Evolutionary conservation across 169 alveolate genomes (phyloP).

Genomic region (Plasmodium blacklocki): DNA sequence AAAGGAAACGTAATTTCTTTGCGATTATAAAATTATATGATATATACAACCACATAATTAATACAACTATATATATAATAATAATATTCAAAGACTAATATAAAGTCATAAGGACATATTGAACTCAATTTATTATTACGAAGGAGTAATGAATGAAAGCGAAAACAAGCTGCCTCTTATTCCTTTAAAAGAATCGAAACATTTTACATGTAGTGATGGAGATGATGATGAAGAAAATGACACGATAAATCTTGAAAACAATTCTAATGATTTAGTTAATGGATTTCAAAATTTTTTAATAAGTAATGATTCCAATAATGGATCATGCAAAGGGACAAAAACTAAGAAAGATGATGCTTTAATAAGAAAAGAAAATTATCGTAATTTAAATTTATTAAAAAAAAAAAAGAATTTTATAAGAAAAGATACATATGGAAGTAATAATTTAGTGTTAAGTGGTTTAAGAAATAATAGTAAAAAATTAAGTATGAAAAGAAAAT

Average conservation of each 20-base stretch:
- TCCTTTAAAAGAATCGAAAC: slow-evolving; percentile 57
- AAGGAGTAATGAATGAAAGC: slow-evolving; percentile 21
- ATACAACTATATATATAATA: no score
- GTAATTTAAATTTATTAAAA: slow-evolving; percentile 29
- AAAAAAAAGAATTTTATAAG: slow-evolving; percentile 31
- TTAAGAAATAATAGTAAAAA: slow-evolving; percentile 17
- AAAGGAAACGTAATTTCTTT: not conserved
- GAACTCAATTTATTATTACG: no score
- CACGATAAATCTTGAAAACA: slow-evolving; percentile 62
- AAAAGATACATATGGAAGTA: slow-evolving; percentile 50
- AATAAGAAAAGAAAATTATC: slow-evolving; percentile 38
- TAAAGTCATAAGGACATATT: no score
- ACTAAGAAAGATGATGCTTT: slow-evolving; percentile 26
- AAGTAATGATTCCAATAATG: slow-evolving; percentile 20
- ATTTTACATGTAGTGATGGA: slow-evolving; percentile 26
- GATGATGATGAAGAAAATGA: slow-evolving; percentile 44
- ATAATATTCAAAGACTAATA: no score
- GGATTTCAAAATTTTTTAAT: slow-evolving; percentile 53
- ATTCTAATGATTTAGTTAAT: slow-evolving; percentile 41
- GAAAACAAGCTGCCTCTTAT: slow-evolving; percentile 46
- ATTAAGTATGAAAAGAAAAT: slow-evolving; percentile 10
- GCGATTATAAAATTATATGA: no score
- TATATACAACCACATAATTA: no score
- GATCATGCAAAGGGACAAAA: slow-evolving; percentile 4
- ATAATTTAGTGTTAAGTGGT: slow-evolving; percentile 27